phyloP scores from a whole-genome alignment of 768 basidiomycete species.

The Vishniacozyma victoriae region DNA sequence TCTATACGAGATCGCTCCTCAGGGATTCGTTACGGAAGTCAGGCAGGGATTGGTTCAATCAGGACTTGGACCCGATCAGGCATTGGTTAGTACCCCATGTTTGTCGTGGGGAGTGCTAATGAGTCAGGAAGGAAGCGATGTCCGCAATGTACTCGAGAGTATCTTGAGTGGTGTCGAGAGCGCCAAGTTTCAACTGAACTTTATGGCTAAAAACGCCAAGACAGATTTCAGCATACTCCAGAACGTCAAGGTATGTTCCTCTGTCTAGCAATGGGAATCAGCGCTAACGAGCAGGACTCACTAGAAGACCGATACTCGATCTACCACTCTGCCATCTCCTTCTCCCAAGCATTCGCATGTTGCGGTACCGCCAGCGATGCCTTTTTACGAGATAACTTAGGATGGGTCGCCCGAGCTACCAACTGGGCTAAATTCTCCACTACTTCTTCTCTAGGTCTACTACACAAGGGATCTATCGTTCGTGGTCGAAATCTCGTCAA shows the following conservation, averaged over 20 bases:
- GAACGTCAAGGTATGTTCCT: constrained; percentile 71
- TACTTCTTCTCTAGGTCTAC: constrained; percentile 92
- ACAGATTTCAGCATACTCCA: constrained; percentile 86
- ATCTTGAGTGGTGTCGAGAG: constrained; percentile 89
- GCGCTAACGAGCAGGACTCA: constrained; percentile 3
- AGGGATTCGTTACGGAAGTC: constrained; percentile 81
- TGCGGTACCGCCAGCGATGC: constrained; percentile 93
- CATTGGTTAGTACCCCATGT: not conserved
- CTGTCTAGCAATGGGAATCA: too few relatives aligned
- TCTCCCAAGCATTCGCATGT: constrained; percentile 97
- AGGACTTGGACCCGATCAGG: constrained; percentile 14
- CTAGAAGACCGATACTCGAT: constrained; percentile 74
- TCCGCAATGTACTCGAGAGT: constrained; percentile 56
- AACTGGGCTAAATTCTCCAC: constrained; percentile 99
- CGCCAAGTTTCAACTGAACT: constrained; percentile 88
- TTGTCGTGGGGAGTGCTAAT: not conserved
- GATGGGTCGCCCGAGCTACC: constrained; percentile 88
- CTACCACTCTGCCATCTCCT: constrained; percentile 91
- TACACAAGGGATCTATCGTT: constrained; percentile 93
- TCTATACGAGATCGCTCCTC: constrained; percentile 84
- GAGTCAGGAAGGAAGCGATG: constrained; percentile 13
- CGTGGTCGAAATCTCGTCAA: constrained; percentile 86
- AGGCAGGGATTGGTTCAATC: constrained; percentile 42
- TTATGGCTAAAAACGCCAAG: constrained; percentile 89
- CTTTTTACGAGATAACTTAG: constrained; percentile 90